A percentile compares a stretch with the other conserved stretches of the same genome.
Conservation (phyloP, 1,284 basidiomycete species). For the Cryptococcus amylolentus region DNA sequence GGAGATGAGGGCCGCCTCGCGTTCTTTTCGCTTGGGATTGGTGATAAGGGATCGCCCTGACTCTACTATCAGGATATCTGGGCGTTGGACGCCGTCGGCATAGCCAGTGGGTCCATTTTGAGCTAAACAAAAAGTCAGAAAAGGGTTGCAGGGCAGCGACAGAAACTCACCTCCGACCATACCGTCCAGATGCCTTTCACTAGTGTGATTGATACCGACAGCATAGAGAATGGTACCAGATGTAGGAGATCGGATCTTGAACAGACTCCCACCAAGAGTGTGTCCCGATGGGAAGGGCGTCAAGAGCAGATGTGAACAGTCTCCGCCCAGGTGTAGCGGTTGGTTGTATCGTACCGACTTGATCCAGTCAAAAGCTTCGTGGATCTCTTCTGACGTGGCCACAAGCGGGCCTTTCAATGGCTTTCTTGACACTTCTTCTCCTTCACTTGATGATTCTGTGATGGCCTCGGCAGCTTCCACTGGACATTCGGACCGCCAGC, state of each 20-base stretch:
- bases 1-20: conserved; percentile 83
- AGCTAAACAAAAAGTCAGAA: conserved; percentile 6
- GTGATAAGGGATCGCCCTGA: conserved; percentile 76
- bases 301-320: conserved; percentile 65
- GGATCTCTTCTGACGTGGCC: conserved; percentile 75
- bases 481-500: conserved; percentile 70
- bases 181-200: conserved; percentile 92
- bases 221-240: conserved; percentile 95
- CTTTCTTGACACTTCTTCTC: conserved; percentile 25
- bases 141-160: conserved; percentile 44
- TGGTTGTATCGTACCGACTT: conserved; percentile 93
- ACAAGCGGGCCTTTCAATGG: conserved; percentile 45
- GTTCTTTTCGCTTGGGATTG: conserved; percentile 83
- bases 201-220: conserved; percentile 94
- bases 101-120: conserved; percentile 54
- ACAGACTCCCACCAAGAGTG: conserved; percentile 93
- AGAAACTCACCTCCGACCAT: conserved; percentile 59
- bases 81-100: conserved; percentile 73
- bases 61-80: conserved; percentile 91
- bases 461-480: conserved; percentile 48
- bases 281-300: conserved; percentile 96
- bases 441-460: conserved; percentile 11
- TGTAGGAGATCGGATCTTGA: conserved; percentile 96
- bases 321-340: conserved; percentile 79
- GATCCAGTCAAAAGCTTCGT: conserved; percentile 88